Base-by-base conservation (phyloP, 208 protist genomes). In the Kentomonas sorsogonicus region DNA sequence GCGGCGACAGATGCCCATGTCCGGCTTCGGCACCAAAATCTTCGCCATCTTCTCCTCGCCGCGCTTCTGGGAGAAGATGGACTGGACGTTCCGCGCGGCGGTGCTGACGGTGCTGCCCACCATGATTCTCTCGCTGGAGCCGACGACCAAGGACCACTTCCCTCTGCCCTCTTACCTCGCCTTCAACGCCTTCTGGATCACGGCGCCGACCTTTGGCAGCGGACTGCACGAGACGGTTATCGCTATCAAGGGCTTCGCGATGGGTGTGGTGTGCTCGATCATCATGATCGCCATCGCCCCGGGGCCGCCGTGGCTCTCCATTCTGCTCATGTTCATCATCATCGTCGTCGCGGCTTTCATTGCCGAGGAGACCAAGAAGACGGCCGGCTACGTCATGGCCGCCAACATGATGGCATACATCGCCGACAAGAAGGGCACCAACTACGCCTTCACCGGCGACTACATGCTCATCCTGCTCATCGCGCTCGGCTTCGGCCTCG, bases 141-240 rank as follows among this genome's bases (percentile, higher is more conserved):
- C 84, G 4, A 43, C 71, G 45, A 95, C 88, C 40, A 58, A 59
- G 26, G 3, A 40, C 20, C 60, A 79, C 52, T 86, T 94, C 29
- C 84, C 88, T 9, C 73, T 94, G 65, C 73, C 88, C 29, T 86
- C 79, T 46, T 77, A 68, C 3, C 67, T 91, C 25, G 83, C 88
- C 34, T 92, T 91, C 68, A 80, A 81, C 31, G 88, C 88, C 27
- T 95, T 92, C 61, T 95, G 88, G 85, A 92, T 95, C 54, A 85
- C 82, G 10, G 87, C 81, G 76, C 84, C 84, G 27, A 95, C 88
- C 7, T 95, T 95, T 63, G 88, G 88, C 58, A 63, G 71, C 18
- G 88, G 88, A 6, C 53, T 95, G 50, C 77, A 78, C 7, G 82
- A 92, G 69, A 72, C 91, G 20, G 56, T 81, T 36, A 83, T 91